A percentile compares a stretch with the other conserved stretches of the same genome.
These are phyloP conservation scores for Pleurotus ostreatus DNA, from an alignment of 768 basidiomycete species.

Conservation along the genomic window DNA sequence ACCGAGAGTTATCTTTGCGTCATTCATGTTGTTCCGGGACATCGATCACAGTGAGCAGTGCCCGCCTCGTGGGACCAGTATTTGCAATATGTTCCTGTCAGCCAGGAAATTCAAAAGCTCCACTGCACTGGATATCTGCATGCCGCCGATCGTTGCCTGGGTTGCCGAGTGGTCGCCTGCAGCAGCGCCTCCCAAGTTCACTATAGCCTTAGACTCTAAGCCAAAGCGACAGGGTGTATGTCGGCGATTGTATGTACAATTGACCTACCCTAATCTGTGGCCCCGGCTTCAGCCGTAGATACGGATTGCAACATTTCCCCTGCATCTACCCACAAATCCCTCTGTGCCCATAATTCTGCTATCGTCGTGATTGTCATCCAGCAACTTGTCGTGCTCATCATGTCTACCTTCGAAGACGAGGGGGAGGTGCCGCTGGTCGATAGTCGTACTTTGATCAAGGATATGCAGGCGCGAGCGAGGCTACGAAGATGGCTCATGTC, in stretches of 20 bases:
- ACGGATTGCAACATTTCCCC: constrained; percentile 39
- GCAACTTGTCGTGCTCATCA: constrained; percentile 46
- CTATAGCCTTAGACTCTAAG: no score
- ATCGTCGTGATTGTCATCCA: constrained; percentile 73
- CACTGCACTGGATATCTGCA: no score
- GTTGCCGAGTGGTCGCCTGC: no score
- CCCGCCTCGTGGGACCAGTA: no score
- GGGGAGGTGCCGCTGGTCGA: not conserved
- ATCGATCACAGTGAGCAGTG: no score
- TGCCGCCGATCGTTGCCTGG: no score
- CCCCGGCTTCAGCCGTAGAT: constrained; percentile 4
- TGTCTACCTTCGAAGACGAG: constrained; percentile 9
- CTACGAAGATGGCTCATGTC: constrained; percentile 75
- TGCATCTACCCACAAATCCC: constrained; percentile 78
- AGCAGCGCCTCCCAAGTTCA: no score
- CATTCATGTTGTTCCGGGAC: no score
- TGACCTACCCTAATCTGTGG: no score
- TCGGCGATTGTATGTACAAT: no score
- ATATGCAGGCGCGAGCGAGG: constrained; percentile 68
- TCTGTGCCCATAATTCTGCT: constrained; percentile 71
- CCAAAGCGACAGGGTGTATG: no score
- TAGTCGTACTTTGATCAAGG: constrained; percentile 37
- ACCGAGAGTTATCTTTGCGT: not conserved
- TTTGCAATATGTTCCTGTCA: no score
- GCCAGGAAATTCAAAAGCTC: not conserved